Evolutionary conservation across 2,329 filamentous ascomycete species (phyloP), one percentile per base, ranked within the genome.

Genomic region (Talaromyces sp.): DNA sequence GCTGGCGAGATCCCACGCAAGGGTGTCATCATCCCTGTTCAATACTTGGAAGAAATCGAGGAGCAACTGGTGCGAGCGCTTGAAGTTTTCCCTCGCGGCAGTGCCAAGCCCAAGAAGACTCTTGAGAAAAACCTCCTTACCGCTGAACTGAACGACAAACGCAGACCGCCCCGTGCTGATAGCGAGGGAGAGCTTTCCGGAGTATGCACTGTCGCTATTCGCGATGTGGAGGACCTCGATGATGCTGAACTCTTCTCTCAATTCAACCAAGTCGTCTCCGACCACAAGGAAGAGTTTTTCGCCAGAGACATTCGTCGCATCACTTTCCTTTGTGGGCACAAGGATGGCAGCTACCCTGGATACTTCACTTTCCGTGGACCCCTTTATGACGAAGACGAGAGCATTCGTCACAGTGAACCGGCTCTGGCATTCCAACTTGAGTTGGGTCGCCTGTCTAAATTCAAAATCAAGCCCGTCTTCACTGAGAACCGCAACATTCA

Each of bases 401-500:
- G 90, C 76, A 98, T 99, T 72, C 93, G 95, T 81, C 93, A 99
- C 82, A 96, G 87, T 66, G 95, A 99, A 80, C 95, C 95, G 57
- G 93, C 95, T 60, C 84, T 97, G 76, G 93, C 95, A 72, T 99
- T 98, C 91, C 95, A 99, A 83, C 90, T 98, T 75, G 95, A 99
- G 79, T 88, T 99, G 66, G 89, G 88, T 63, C 90, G 95, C 76
- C 86, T 99, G 32, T 90, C 90, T 72, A 98, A 97, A 81, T 99
- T 99, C 86, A 88, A 92, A 81, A 96, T 98, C 80, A 96, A 93
- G 81, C 93, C 95, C 2, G 92, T 99, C 57, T 99, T 99, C 80
- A 98, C 95, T 0, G 93, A 98, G 79, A 99, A 99, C 83, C 90
- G 96, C 73, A 98, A 96, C 79, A 97, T 99, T 67, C 95, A 99